Base-by-base conservation (phyloP, 2,329 filamentous ascomycete genomes). In the Arthroderma sp. region DNA sequence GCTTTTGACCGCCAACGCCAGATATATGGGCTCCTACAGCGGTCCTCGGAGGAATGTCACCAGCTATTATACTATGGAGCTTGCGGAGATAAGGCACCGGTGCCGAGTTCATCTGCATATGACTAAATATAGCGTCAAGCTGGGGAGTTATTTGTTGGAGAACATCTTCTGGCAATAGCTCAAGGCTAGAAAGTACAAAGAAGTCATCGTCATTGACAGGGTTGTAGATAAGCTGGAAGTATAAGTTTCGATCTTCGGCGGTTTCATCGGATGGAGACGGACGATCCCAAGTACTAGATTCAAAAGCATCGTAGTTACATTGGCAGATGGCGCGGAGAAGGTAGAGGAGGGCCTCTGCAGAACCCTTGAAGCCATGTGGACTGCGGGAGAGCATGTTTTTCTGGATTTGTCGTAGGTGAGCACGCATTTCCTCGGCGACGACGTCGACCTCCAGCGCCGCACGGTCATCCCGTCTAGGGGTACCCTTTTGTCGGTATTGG, bases 81-180 rank as follows among this genome's bases (percentile, higher is more conserved):
- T 67, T 68, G 31, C 69, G 59, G 31, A 73, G 63, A 54, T 70
- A 74, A 7, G 62, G 62, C 54, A 64, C 66, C 15, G 72, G 71
- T 0, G 70, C 70, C 21, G 68, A 66, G 56, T 75, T 73, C 41
- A 73, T 68, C 61, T 77, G 71, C 54, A 79, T 73, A 62, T 76
- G 75, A 61, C 62, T 63, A 15, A 70, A 66, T 11, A 72, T 65
- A 4, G 62, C 62, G 11, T 62, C 63, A 31, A 75, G 62, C 28
- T 63, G 66, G n/a, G 62, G 54, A 15, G 61, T 56, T 54, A 67
- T 70, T 28, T 67, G 65, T 38, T 64, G 61, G 2, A 74, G 63
- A 41, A 68, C 65, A 1, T 61, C 55, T 2, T 66, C 60, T 13
- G 69, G 66, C 4, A 75, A 61, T 15, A 63, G 59, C 49, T 69